phyloP scores from a whole-genome alignment of 768 basidiomycete species.

The Lyophyllum semitale region DNA sequence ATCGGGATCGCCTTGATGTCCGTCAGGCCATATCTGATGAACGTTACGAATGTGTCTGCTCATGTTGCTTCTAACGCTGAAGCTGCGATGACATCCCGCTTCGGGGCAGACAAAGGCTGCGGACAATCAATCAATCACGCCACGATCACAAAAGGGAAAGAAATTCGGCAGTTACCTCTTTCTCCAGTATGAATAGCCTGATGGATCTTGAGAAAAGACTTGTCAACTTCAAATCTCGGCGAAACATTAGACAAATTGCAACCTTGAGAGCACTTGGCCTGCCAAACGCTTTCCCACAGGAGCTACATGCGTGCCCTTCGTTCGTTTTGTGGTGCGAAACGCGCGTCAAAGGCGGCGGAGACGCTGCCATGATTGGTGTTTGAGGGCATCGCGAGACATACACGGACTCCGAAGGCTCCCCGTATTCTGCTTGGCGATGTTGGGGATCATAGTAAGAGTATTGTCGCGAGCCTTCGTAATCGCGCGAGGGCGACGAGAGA shows the following conservation, averaged over 20 bases:
- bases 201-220: constrained; percentile 17
- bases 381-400: constrained; percentile 5
- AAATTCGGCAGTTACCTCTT: constrained; percentile 18
- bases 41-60: constrained; percentile 58
- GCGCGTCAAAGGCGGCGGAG: constrained; percentile 4
- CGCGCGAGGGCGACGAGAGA: constrained; percentile 2
- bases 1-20: constrained; percentile 14
- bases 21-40: constrained; percentile 24
- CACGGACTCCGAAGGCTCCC: constrained; percentile 4
- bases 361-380: constrained; percentile 2
- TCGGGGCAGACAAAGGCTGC: constrained; percentile 62
- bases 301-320: constrained; percentile 22
- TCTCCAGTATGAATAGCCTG: constrained; percentile 25
- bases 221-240: not conserved
- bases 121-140: constrained; percentile 9
- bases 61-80: constrained; percentile 73
- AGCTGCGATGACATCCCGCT: constrained; percentile 64
- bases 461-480: not conserved
- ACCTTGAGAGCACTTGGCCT: constrained; percentile 27
- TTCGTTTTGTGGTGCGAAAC: constrained; percentile 4
- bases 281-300: constrained; percentile 23
- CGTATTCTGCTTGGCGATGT: not conserved
- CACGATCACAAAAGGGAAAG: constrained; percentile 1
- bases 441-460: constrained; percentile 7
- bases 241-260: not conserved